Evolutionary conservation across 2,329 filamentous ascomycete species (phyloP), one percentile per base, ranked within the genome.

Genomic region (Phaeosphaeriaceae sp.): DNA sequence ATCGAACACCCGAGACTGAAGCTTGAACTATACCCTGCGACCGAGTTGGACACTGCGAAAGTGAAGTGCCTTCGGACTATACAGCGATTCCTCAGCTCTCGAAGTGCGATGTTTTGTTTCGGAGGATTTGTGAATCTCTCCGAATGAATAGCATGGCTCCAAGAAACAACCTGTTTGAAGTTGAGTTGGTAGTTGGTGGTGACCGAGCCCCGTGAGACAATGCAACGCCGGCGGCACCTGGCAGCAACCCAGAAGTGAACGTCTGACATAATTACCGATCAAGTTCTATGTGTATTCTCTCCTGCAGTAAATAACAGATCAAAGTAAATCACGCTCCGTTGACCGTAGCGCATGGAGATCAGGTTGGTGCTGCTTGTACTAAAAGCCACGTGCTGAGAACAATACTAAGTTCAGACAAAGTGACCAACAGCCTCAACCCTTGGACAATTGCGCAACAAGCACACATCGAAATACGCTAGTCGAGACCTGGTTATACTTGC

Each of bases 321-420:
- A 3, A 36, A 36, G 13, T 36, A 3, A 36, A 36, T 3, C 3
- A 13, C 31, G 6, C 3, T 36, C 11, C 3, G 31, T 7, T 13
- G 7, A 11, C 31, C 13, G 31, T 36, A 11, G 31, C 13, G 31
- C 31, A 36, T 36, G 31, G 31, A 13, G 7, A 36, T 36, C 9
- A 9, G 25, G 6, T 3, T 36, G 31, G 13, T 36, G 31, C 31
- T 5, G 31, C 31, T 36, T 11, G 7, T 36, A 45, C 20, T 46
- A n/a, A 19, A 48, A 15, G n/a, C 21, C 27, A 22, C 24, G 10
- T 49, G 15, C 17, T 19, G 45, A 64, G 72, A 75, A 76, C 74
- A 76, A 76, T 73, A 70, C 58, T 53, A 76, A 76, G 62, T 51
- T 48, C 56, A 54, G 66, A 72, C 67, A 74, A 73, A 63, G 67